Evolutionary conservation across 163 green algal genomes (phyloP).

Genomic region (Scenedesmus sp.): DNA sequence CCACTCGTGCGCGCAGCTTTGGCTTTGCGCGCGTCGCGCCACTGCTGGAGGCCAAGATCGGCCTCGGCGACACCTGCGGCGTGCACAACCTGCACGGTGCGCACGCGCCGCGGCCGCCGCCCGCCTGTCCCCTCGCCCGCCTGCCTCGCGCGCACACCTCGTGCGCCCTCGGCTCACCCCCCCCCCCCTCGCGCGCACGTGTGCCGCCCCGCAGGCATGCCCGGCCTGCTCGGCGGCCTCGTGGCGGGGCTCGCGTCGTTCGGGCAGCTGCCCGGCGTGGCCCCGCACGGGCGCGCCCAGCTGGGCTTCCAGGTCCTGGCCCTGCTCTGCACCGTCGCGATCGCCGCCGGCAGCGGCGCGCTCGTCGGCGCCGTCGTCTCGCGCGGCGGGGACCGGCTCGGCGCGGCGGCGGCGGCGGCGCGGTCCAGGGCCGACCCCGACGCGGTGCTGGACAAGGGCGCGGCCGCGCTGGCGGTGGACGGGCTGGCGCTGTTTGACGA

Average conservation of each 20-base stretch:
- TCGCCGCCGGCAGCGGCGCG: background rate
- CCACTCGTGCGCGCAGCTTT: background rate
- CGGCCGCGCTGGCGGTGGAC: background rate
- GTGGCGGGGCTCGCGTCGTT: slow-evolving; percentile 39
- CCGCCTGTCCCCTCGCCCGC: background rate
- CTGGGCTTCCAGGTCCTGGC: slow-evolving; percentile 34
- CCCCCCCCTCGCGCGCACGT: background rate
- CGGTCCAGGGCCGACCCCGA: no score
- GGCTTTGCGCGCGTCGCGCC: slow-evolving; percentile 46
- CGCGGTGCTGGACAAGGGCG: no score
- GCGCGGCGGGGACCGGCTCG: background rate
- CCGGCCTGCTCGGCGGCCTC: slow-evolving; percentile 38
- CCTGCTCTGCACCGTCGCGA: slow-evolving; percentile 24
- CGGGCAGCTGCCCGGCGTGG: background rate
- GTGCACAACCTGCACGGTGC: slow-evolving; percentile 54
- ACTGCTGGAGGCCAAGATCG: slow-evolving; percentile 39
- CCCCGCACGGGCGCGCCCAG: slow-evolving; percentile 27
- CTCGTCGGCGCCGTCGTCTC: background rate
- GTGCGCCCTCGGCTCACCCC: background rate
- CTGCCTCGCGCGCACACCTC: background rate
- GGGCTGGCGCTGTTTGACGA: slow-evolving; percentile 42
- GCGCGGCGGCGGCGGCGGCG: background rate
- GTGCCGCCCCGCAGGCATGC: background rate
- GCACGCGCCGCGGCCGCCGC: background rate
- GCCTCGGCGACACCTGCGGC: slow-evolving; percentile 55